These are phyloP conservation scores for Sporothrix euskadiensis DNA, from an alignment of 2,329 filamentous ascomycete genomes.

Conservation along the genomic window DNA sequence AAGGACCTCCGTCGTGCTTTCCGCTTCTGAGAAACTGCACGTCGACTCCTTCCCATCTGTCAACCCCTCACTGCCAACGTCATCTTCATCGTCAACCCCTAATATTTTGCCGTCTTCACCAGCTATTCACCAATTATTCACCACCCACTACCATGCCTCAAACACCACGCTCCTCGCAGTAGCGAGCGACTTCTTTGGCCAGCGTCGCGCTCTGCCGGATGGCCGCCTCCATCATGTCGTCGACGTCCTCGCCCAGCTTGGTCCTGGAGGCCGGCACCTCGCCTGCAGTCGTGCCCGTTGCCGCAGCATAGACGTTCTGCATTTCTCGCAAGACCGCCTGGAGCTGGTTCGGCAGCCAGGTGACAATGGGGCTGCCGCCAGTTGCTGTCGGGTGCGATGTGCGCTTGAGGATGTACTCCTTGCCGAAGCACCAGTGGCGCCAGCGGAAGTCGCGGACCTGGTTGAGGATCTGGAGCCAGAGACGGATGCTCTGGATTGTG, in stretches of 20 bases:
- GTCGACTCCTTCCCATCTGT: constrained; percentile 1
- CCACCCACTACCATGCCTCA: not conserved
- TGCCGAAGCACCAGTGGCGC: constrained; percentile 82
- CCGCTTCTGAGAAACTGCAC: not conserved
- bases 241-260: constrained; percentile 49
- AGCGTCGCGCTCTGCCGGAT: constrained; percentile 64
- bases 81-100: not conserved
- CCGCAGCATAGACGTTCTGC: constrained; percentile 55
- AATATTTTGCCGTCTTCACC: no score
- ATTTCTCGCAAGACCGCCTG: constrained; percentile 73
- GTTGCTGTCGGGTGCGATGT: constrained; percentile 76
- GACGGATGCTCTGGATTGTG: constrained; percentile 52
- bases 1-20: constrained; percentile 7
- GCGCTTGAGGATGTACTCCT: constrained; percentile 80
- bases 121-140: not conserved
- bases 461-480: constrained; percentile 67
- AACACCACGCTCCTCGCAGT: constrained; percentile 64
- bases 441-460: constrained; percentile 80
- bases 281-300: constrained; percentile 40
- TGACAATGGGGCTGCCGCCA: constrained; percentile 78
- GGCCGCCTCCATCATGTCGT: constrained; percentile 68
- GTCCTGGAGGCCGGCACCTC: not conserved
- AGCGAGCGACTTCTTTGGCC: constrained; percentile 73
- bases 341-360: constrained; percentile 81
- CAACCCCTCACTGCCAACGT: constrained; percentile 4